Conservation (phyloP, 305 asterid genomes). For the Fraxinus platypoda region DNA sequence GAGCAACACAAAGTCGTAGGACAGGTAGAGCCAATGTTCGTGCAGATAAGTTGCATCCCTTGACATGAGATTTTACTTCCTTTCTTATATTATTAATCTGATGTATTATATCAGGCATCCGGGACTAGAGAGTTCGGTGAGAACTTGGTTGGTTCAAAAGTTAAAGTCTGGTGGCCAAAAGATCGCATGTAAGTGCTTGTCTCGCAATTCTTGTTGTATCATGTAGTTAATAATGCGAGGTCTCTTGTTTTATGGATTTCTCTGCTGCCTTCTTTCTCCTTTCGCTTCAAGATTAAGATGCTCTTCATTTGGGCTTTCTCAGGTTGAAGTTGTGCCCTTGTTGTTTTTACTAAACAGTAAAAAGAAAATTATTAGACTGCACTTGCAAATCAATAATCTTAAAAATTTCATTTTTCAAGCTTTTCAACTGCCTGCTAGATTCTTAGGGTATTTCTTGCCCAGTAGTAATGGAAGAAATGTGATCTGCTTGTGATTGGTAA, state of each 20-base stretch:
- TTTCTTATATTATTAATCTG: conserved; percentile 14
- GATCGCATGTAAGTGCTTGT: conserved; percentile 63
- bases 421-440: not conserved
- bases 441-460: not conserved
- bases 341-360: not conserved
- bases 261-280: not conserved
- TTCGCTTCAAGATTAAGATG: not conserved
- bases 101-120: conserved; percentile 50
- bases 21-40: not conserved
- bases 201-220: conserved; percentile 4
- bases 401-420: not conserved
- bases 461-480: not conserved
- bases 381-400: not conserved
- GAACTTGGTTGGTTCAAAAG: conserved; percentile 69
- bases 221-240: not conserved
- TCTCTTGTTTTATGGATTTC: not conserved
- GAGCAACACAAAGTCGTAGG: not conserved
- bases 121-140: conserved; percentile 43
- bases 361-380: not conserved
- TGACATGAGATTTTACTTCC: not conserved
- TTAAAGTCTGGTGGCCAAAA: conserved; percentile 90
- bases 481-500: conserved; percentile 21
- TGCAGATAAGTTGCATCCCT: conserved; percentile 23
- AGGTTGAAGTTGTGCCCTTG: not conserved
- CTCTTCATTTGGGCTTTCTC: not conserved